These are phyloP conservation scores for Claviceps africana DNA, from an alignment of 2,329 filamentous ascomycete genomes.

Conservation along the genomic window DNA sequence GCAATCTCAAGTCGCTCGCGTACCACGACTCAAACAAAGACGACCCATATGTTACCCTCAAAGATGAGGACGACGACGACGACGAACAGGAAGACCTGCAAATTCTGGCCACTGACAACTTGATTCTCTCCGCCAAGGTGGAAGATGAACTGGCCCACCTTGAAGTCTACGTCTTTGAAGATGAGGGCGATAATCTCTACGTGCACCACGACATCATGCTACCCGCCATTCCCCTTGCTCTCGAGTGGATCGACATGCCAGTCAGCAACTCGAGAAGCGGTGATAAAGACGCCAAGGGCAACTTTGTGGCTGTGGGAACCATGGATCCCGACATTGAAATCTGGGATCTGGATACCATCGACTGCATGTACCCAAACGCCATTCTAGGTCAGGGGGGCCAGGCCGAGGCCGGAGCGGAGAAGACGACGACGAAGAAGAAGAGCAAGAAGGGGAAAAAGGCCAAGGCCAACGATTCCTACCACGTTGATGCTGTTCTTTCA, in stretches of 20 bases:
- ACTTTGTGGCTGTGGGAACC: constrained; percentile 88
- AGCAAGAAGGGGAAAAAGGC: constrained; percentile 66
- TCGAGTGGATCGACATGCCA: constrained; percentile 93
- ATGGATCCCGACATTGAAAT: constrained; percentile 98
- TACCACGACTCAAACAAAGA: constrained; percentile 92
- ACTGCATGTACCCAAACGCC: constrained; percentile 96
- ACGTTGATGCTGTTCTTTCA: constrained; percentile 85
- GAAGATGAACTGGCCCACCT: constrained; percentile 95
- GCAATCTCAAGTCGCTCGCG: constrained; percentile 81
- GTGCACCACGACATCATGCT: constrained; percentile 99
- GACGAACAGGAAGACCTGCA: constrained; percentile 90
- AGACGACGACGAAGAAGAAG: constrained; percentile 73
- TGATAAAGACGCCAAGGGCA: constrained; percentile 56
- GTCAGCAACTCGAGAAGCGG: constrained; percentile 53
- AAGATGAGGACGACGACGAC: constrained; percentile 51
- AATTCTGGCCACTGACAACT: constrained; percentile 81
- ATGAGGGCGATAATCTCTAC: constrained; percentile 88
- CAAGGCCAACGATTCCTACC: constrained; percentile 77
- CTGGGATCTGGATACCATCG: constrained; percentile 91
- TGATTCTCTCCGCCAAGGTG: constrained; percentile 81
- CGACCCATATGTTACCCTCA: constrained; percentile 89
- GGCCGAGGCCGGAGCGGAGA: constrained; percentile 41
- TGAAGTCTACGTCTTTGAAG: constrained; percentile 96
- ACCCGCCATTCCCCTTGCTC: constrained; percentile 83
- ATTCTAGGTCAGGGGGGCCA: constrained; percentile 68